Conservation (phyloP, 768 basidiomycete species). For the Kwoniella newhampshirensis region DNA sequence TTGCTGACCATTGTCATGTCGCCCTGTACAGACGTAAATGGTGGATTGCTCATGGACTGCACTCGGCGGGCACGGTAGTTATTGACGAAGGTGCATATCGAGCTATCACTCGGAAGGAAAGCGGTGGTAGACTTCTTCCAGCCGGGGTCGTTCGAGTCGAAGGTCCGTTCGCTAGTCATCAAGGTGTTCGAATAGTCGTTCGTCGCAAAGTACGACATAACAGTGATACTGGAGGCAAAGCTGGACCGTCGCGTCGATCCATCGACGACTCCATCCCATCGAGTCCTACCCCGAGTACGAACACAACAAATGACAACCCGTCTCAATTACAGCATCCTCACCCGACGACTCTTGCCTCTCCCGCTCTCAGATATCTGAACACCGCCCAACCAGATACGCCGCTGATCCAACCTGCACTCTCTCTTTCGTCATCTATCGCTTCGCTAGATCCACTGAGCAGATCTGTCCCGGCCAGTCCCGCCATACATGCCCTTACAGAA, state of each 20-base stretch:
- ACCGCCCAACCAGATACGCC: constrained; percentile 60
- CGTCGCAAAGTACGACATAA: constrained; percentile 51
- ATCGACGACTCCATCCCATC: constrained; percentile 16
- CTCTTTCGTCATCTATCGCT: constrained; percentile 57
- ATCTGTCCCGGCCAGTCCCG: constrained; percentile 53
- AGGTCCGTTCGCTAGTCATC: constrained; percentile 88
- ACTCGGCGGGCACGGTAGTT: constrained; percentile 80
- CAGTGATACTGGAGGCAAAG: background rate
- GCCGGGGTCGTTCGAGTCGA: constrained; percentile 84
- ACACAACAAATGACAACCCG: background rate
- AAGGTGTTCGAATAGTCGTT: constrained; percentile 80
- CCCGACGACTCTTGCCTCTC: constrained; percentile 9
- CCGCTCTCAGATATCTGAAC: constrained; percentile 8
- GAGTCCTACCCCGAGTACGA: constrained; percentile 15
- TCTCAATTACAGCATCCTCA: background rate
- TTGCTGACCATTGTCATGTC: no score
- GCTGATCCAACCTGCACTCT: constrained; percentile 56
- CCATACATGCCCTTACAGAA: constrained; percentile 27
- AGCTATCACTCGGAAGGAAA: constrained; percentile 73
- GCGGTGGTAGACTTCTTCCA: constrained; percentile 86
- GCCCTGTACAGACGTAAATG: constrained; percentile 81
- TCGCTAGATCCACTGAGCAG: constrained; percentile 58
- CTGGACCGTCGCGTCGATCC: constrained; percentile 15
- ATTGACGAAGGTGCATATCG: constrained; percentile 85
- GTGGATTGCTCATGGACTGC: constrained; percentile 95